These are phyloP conservation scores for Boletus eberwhitei DNA, from an alignment of 768 basidiomycete species.

Conservation along the genomic window DNA sequence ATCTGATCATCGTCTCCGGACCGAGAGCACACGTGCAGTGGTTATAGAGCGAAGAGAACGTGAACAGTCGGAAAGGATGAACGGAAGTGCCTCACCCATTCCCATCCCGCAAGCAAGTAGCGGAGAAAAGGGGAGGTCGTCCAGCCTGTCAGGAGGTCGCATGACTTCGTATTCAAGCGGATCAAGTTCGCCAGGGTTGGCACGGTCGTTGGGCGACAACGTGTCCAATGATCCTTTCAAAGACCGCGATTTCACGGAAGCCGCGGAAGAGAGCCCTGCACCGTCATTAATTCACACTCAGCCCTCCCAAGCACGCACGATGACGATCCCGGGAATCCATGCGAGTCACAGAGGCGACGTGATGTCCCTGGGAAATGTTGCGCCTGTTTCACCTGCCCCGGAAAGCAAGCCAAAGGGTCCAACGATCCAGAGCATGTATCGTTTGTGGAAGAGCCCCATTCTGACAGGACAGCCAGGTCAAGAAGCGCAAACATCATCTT, in stretches of 20 bases:
- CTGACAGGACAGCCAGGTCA: constrained; percentile 27
- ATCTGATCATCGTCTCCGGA: constrained; percentile 33
- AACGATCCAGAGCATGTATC: constrained; percentile 66
- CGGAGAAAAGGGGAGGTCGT: constrained; percentile 25
- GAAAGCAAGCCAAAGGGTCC: constrained; percentile 44
- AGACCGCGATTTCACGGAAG: constrained; percentile 33
- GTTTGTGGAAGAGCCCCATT: constrained; percentile 65
- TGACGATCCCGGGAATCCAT: constrained; percentile 88
- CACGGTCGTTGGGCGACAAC: constrained; percentile 34
- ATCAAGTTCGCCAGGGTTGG: constrained; percentile 30
- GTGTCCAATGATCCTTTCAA: constrained; percentile 25
- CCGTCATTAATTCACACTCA: constrained; percentile 66
- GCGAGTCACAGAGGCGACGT: constrained; percentile 81
- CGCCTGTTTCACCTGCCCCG: constrained; percentile 40
- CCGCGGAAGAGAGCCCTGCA: constrained; percentile 24
- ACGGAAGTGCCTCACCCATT: constrained; percentile 32
- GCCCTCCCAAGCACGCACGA: constrained; percentile 68
- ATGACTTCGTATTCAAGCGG: constrained; percentile 24
- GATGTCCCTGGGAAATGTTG: constrained; percentile 79
- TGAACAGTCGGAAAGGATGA: constrained; percentile 28
- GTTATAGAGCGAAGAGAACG: constrained; percentile 63
- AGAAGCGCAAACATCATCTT: constrained; percentile 10
- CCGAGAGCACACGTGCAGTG: constrained; percentile 52
- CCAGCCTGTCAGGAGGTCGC: constrained; percentile 25
- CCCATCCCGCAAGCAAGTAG: constrained; percentile 28